Base-by-base conservation (phyloP, 23 red algal genomes). In the Gracilaria gracilis region DNA sequence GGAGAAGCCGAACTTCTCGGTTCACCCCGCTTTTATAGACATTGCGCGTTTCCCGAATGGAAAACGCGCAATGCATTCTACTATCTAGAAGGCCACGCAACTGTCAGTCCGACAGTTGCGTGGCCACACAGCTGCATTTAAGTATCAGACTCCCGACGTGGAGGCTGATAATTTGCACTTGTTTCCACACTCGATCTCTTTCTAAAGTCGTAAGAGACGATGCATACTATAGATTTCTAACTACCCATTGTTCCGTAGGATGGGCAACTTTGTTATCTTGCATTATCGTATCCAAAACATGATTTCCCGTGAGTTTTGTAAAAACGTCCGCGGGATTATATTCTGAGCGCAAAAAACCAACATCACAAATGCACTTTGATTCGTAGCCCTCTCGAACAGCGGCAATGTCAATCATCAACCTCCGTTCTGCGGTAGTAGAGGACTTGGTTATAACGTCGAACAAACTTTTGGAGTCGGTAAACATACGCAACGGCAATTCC, bases 341-440 rank as follows among this genome's bases (percentile, higher is more conserved):
- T n/a, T 58, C 54, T 13, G 54, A 58, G 6, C 15, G 4, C 2
- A 58, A 3, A 15, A 58, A 58, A 4, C 16, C 15, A 23, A 58
- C 16, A 58, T 58, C 54, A 58, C 54, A 58, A 13, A 58, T 58
- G 23, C 54, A 58, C 4, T 20, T 58, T 7, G 5, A 13, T 20
- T 58, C 54, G 19, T 58, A 58, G 2, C 16, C 19, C 4, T 58
- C 54, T 15, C 8, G 5, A 23, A 12, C 54, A n/a, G n/a, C n/a
- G n/a, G n/a, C n/a, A n/a, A n/a, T 59, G 75, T 79, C 75, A 31
- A 48, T 79, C 75, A 79, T 51, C 9, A 79, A 5, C 39, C 75
- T 8, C 7, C 51, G 7, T 19, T 29, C 39, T n/a, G 35, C 44
- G 1, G 44, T 79, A 50, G 44, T 24, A 13, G 75, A 79, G 2